These are phyloP conservation scores for Suillus paluster DNA, from an alignment of 768 basidiomycete species.

Conservation along the genomic window DNA sequence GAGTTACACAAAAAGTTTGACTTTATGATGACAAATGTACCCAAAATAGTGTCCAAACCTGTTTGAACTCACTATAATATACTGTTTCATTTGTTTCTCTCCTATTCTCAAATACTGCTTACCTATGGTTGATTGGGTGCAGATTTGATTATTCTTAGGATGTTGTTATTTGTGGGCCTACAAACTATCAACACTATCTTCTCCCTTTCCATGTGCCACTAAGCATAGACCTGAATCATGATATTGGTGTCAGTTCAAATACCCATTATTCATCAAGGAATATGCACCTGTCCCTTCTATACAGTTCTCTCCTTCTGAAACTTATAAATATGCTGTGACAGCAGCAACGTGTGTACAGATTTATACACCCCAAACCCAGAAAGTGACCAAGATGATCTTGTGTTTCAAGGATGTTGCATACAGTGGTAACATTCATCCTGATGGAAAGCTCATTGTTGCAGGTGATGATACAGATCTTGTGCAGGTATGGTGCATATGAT, in stretches of 20 bases:
- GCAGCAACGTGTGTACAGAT: slow-evolving; percentile 93
- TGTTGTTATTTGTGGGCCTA: too few species aligned
- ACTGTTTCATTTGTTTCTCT: too few species aligned
- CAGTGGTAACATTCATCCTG: slow-evolving; percentile 84
- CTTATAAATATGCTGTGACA: slow-evolving; percentile 95
- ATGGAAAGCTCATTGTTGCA: slow-evolving; percentile 94
- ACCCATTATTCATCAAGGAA: slow-evolving; percentile 95
- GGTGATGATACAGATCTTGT: slow-evolving; percentile 94
- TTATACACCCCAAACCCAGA: slow-evolving; percentile 95
- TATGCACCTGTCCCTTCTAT: slow-evolving; percentile 95
- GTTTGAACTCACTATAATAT: too few species aligned
- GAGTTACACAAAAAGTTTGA: too few species aligned
- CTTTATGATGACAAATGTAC: too few species aligned
- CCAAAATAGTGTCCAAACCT: too few species aligned
- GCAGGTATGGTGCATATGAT: slow-evolving; percentile 47
- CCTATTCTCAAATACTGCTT: too few species aligned
- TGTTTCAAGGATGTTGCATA: slow-evolving; percentile 96
- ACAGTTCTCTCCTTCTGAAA: slow-evolving; percentile 85
- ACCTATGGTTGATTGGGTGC: too few species aligned
- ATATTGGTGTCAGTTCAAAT: slow-evolving; percentile 86
- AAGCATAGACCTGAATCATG: slow-evolving; percentile 77
- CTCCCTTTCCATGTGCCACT: too few species aligned
- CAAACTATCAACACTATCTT: too few species aligned
- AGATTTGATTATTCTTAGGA: too few species aligned
- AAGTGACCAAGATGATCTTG: slow-evolving; percentile 94